phyloP scores from a whole-genome alignment of 805 yeast species.

The Yamadazyma sp. region DNA sequence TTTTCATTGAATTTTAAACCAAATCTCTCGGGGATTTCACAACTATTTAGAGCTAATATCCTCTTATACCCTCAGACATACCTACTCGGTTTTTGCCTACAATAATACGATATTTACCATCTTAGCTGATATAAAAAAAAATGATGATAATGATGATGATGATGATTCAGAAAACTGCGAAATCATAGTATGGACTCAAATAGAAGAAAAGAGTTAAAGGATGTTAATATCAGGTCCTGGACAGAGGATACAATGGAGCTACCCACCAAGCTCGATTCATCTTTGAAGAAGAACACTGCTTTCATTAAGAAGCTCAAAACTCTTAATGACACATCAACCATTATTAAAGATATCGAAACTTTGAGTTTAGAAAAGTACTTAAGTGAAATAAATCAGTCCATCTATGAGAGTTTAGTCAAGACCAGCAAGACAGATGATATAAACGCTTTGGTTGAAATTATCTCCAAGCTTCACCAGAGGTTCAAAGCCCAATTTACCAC shows the following conservation, averaged over 20 bases:
- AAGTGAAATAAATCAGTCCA: conserved; percentile 61
- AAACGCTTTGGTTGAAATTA: conserved; percentile 60
- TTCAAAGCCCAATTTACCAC: conserved; percentile 56
- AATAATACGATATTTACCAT: too few species aligned
- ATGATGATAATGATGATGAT: too few species aligned
- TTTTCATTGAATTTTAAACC: too few species aligned
- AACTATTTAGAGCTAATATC: too few species aligned
- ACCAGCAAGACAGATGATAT: conserved; percentile 57
- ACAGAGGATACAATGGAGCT: conserved; percentile 24
- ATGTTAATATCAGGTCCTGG: conserved; percentile 54
- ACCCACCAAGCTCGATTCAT: conserved; percentile 55
- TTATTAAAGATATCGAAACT: conserved; percentile 59
- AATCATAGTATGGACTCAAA: too few species aligned
- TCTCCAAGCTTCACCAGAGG: conserved; percentile 75
- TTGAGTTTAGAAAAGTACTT: conserved; percentile 72
- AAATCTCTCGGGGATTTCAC: too few species aligned
- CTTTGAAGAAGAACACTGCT: conserved; percentile 78
- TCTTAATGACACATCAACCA: conserved; percentile 44
- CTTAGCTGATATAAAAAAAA: too few species aligned
- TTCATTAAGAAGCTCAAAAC: conserved; percentile 68
- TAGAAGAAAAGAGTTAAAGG: conserved; percentile 9
- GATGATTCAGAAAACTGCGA: too few species aligned
- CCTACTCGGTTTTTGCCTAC: too few species aligned
- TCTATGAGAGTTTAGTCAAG: conserved; percentile 58
- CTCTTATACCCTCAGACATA: too few species aligned